Conservation (phyloP, 2,329 filamentous ascomycete genomes). For the Colletotrichum sp. region DNA sequence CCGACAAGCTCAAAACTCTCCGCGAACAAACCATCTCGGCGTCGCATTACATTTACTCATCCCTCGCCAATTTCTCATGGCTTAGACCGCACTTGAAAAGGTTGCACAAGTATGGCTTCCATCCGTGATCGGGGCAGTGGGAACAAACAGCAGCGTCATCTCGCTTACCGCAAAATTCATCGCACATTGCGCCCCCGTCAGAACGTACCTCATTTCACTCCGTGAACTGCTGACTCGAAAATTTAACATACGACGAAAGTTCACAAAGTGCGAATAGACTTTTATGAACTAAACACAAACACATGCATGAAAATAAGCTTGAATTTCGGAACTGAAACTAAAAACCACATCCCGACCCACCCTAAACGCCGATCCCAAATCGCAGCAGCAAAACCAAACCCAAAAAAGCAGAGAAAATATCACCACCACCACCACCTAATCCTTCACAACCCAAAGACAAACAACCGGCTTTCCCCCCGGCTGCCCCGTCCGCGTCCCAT, state of each 20-base stretch:
- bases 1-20: neutral
- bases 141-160: neutral
- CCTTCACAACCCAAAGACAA: constrained; percentile 66
- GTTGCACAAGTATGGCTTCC: too few species aligned
- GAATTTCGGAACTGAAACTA: neutral
- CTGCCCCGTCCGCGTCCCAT: constrained; percentile 51
- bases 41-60: rapidly evolving
- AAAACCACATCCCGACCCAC: neutral
- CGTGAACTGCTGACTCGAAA: neutral
- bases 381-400: neutral
- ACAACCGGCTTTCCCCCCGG: constrained; percentile 57
- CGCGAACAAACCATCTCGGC: neutral
- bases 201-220: neutral
- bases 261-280: neutral
- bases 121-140: neutral
- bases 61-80: rapidly evolving
- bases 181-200: neutral
- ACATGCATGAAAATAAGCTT: neutral
- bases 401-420: neutral
- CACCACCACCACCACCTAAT: constrained; percentile 30
- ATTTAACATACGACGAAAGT: neutral
- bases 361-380: neutral
- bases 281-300: neutral
- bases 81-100: too few species aligned
- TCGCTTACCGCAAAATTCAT: neutral